Evolutionary conservation across 2,329 filamentous ascomycete genomes (phyloP).

Genomic region (Endocalyx cinctus): DNA sequence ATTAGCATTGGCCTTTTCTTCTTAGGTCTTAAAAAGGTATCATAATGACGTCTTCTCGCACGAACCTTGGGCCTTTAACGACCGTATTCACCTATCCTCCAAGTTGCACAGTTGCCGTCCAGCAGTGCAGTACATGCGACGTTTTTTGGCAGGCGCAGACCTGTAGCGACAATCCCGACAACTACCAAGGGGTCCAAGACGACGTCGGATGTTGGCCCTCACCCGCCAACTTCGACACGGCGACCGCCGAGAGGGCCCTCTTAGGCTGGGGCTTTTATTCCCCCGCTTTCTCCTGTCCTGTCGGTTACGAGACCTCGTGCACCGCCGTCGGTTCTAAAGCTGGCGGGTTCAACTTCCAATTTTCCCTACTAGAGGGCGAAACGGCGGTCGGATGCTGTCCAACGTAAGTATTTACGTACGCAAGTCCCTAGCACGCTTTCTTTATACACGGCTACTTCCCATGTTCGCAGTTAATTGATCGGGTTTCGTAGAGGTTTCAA

Average conservation of each 20-base stretch:
- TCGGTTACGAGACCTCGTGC: constrained; percentile 27
- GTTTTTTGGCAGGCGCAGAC: constrained; percentile 21
- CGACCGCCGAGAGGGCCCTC: constrained; percentile 15
- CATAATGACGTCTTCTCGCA: constrained; percentile 3
- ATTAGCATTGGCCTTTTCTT: too few relatives aligned
- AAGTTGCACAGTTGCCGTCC: constrained; percentile 15
- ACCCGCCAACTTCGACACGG: constrained; percentile 7
- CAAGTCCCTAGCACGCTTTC: background rate
- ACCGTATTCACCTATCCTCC: constrained; percentile 16
- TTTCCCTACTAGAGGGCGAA: constrained; percentile 19
- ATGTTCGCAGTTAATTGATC: too few relatives aligned
- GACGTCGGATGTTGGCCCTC: constrained; percentile 26
- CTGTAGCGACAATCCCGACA: constrained; percentile 9
- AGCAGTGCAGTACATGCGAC: constrained; percentile 15
- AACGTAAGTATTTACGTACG: constrained; percentile 17
- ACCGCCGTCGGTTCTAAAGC: constrained; percentile 15
- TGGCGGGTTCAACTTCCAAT: constrained; percentile 22
- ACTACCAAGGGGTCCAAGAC: constrained; percentile 15
- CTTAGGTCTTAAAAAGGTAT: too few relatives aligned
- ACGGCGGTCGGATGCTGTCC: constrained; percentile 31
- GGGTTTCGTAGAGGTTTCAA: constrained; percentile 5
- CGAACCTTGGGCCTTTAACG: constrained; percentile 21
- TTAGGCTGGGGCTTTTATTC: constrained; percentile 32
- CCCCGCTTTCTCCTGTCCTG: constrained; percentile 28
- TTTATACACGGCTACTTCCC: too few relatives aligned